Conservation (phyloP, 768 basidiomycete species). For the Ramaria rubella region DNA sequence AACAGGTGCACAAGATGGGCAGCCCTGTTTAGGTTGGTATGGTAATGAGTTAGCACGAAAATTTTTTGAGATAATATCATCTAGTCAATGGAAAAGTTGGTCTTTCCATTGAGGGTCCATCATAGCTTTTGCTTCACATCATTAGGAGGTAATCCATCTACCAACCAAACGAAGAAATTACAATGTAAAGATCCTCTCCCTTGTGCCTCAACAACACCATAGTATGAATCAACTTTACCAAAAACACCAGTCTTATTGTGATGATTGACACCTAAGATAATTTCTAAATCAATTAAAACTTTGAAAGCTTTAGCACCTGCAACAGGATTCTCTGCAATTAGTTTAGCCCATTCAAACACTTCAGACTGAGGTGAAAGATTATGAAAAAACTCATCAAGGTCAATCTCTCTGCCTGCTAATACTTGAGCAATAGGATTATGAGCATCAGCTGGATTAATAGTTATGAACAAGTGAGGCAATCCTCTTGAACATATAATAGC, state of each 20-base stretch:
- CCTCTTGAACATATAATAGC: slow-evolving; percentile 13
- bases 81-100: background rate
- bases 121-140: background rate
- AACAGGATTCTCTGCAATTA: background rate
- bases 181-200: background rate
- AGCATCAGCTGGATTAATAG: slow-evolving; percentile 17
- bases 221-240: background rate
- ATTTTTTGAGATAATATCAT: background rate
- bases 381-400: slow-evolving; percentile 17
- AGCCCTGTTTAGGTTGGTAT: too few species aligned
- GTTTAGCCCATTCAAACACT: background rate
- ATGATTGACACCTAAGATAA: background rate
- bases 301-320: background rate
- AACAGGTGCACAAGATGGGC: background rate
- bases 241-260: background rate
- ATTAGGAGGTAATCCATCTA: background rate
- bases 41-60: background rate
- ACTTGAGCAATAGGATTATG: slow-evolving; percentile 19
- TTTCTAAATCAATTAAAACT: background rate
- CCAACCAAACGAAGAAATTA: background rate
- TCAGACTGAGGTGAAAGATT: background rate
- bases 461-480: slow-evolving; percentile 16
- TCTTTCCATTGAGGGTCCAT: background rate
- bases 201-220: slow-evolving; percentile 4
- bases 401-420: slow-evolving; percentile 16